phyloP scores from a whole-genome alignment of 108 stramenopile genomes.

The Cyclotella sp. region DNA sequence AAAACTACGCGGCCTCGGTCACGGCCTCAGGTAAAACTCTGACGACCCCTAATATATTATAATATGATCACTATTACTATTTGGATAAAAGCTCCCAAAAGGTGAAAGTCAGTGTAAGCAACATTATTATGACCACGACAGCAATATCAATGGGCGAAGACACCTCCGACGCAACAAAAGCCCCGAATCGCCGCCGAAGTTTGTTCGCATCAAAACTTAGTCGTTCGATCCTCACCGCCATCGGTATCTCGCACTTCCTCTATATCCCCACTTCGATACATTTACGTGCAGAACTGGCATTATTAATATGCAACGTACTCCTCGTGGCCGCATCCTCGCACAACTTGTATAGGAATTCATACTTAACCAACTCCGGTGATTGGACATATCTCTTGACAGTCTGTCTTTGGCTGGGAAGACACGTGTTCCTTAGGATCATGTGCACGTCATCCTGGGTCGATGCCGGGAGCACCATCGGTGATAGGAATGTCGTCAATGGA shows the following conservation, averaged over 20 bases:
- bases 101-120: too few species aligned
- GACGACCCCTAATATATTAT: too few species aligned
- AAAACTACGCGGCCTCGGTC: too few species aligned
- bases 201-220: too few species aligned
- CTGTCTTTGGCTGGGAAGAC: slow-evolving; percentile 39
- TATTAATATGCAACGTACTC: slow-evolving; percentile 35
- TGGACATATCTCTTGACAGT: slow-evolving; percentile 27
- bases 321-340: slow-evolving; percentile 34
- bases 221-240: not conserved
- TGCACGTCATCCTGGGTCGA: slow-evolving; percentile 47
- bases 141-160: too few species aligned
- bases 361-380: slow-evolving; percentile 37
- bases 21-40: too few species aligned
- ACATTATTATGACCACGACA: too few species aligned
- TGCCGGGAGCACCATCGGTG: not conserved
- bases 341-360: slow-evolving; percentile 35
- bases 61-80: too few species aligned
- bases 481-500: not conserved
- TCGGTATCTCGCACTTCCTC: slow-evolving; percentile 12
- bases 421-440: slow-evolving; percentile 32
- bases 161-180: too few species aligned
- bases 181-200: too few species aligned
- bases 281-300: slow-evolving; percentile 42
- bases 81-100: too few species aligned
- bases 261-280: slow-evolving; percentile 40